Evolutionary conservation across 371 early-diverging fungal genomes (phyloP).

Genomic region (Chytridiales sp.): DNA sequence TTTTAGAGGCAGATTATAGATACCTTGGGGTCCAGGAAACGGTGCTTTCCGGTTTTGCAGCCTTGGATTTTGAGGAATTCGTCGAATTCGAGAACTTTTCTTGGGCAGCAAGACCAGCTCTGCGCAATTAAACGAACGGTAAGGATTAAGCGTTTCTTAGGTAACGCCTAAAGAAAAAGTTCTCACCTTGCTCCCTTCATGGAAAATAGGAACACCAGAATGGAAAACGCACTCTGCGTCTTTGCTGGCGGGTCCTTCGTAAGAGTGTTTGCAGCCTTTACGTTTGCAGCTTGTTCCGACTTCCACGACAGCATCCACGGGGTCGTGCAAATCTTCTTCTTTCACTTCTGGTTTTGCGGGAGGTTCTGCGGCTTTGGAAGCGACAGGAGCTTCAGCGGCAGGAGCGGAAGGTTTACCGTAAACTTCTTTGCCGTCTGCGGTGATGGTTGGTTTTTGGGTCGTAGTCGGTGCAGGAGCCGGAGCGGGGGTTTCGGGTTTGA

Average conservation of each 20-base stretch:
- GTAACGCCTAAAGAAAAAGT: background rate
- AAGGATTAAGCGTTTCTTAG: background rate
- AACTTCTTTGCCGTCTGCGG: slow-evolving; percentile 35
- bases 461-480: slow-evolving; percentile 14
- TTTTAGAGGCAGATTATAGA: background rate
- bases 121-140: background rate
- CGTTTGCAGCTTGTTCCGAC: slow-evolving; percentile 84
- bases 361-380: slow-evolving; percentile 5
- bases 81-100: slow-evolving; percentile 94
- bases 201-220: slow-evolving; percentile 86
- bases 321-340: slow-evolving; percentile 66
- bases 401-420: slow-evolving; percentile 28
- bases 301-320: slow-evolving; percentile 58
- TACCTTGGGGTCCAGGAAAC: slow-evolving; percentile 57
- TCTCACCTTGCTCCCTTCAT: slow-evolving; percentile 64
- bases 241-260: slow-evolving; percentile 49
- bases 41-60: slow-evolving; percentile 79
- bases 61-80: slow-evolving; percentile 93
- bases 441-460: slow-evolving; percentile 7
- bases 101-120: slow-evolving; percentile 50
- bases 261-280: slow-evolving; percentile 72
- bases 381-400: slow-evolving; percentile 13
- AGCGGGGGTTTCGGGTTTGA: slow-evolving; percentile 28
- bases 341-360: slow-evolving; percentile 38
- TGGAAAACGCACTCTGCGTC: slow-evolving; percentile 78